Percentiles rank a stretch among this genome's conserved stretches.
These are phyloP conservation scores for Monotropa hypopitys DNA, from an alignment of 179 eudicot species.

Conservation along the genomic window DNA sequence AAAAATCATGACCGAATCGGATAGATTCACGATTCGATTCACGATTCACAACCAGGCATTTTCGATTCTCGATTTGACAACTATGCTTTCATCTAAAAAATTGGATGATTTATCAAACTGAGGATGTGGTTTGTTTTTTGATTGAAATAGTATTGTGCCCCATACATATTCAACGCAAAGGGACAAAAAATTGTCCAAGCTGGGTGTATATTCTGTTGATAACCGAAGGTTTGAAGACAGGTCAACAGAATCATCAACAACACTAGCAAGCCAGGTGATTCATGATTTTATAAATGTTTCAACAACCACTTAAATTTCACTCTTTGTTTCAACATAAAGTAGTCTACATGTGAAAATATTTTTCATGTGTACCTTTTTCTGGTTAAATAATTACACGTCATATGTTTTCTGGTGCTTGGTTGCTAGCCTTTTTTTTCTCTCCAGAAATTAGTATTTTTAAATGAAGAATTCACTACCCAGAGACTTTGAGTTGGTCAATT, in stretches of 20 bases:
- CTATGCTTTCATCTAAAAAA: neutral
- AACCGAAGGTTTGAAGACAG: slow-evolving; percentile 37
- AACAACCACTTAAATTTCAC: neutral
- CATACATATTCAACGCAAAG: slow-evolving; percentile 52
- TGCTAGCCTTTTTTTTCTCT: neutral
- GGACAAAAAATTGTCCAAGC: slow-evolving; percentile 35
- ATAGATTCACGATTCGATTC: too few species aligned
- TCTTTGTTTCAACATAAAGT: neutral
- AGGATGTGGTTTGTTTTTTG: neutral
- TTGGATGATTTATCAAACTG: neutral
- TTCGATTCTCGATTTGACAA: too few species aligned
- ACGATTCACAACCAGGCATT: too few species aligned
- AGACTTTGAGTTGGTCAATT: neutral
- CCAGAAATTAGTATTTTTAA: neutral
- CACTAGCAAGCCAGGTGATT: slow-evolving; percentile 39
- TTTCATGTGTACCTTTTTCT: neutral
- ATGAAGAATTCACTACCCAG: neutral
- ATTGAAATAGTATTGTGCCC: slow-evolving; percentile 49
- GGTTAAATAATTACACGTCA: neutral
- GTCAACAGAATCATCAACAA: slow-evolving; percentile 25
- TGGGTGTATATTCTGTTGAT: slow-evolving; percentile 25
- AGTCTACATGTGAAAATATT: neutral
- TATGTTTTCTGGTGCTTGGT: neutral
- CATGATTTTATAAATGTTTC: slow-evolving; percentile 17
- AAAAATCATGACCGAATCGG: too few species aligned